Percentiles rank a stretch among this genome's conserved stretches.
phyloP scores from a whole-genome alignment of 2,329 filamentous ascomycete genomes.

The Periconia sp. region DNA sequence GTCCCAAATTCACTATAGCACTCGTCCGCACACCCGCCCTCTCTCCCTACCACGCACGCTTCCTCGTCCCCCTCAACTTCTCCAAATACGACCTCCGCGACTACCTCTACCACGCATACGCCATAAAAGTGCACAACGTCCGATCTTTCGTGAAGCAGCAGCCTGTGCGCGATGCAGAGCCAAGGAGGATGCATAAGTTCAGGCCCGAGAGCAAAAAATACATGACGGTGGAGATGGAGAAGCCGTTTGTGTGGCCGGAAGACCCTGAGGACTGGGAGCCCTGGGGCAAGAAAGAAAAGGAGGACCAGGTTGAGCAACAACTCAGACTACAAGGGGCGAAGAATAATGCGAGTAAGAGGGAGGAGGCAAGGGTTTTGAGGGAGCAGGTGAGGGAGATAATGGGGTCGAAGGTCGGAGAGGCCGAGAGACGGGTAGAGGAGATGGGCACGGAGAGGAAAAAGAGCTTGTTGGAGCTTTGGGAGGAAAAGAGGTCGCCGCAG shows the following conservation, averaged over 20 bases:
- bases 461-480: constrained; percentile 46
- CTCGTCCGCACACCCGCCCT: constrained; percentile 76
- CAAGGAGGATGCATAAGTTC: constrained; percentile 63
- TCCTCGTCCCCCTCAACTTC: constrained; percentile 88
- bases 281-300: constrained; percentile 52
- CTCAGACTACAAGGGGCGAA: constrained; percentile 11
- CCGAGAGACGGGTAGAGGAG: constrained; percentile 10
- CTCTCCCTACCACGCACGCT: constrained; percentile 82
- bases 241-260: constrained; percentile 88
- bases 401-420: constrained; percentile 9
- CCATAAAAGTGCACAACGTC: constrained; percentile 70
- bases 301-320: constrained; percentile 36
- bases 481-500: constrained; percentile 29
- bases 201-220: constrained; percentile 79
- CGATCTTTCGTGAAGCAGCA: constrained; percentile 81
- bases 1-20: constrained; percentile 81
- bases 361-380: constrained; percentile 24
- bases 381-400: constrained; percentile 34
- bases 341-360: constrained; percentile 17
- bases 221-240: constrained; percentile 90
- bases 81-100: constrained; percentile 97
- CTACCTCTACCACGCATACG: constrained; percentile 89
- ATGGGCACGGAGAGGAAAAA: constrained; percentile 24
- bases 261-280: constrained; percentile 63
- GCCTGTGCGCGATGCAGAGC: constrained; percentile 62